Percentiles rank a stretch among this genome's conserved stretches.
phyloP scores from a whole-genome alignment of 2,329 filamentous ascomycete genomes.

The Talaromyces rugulosus region DNA sequence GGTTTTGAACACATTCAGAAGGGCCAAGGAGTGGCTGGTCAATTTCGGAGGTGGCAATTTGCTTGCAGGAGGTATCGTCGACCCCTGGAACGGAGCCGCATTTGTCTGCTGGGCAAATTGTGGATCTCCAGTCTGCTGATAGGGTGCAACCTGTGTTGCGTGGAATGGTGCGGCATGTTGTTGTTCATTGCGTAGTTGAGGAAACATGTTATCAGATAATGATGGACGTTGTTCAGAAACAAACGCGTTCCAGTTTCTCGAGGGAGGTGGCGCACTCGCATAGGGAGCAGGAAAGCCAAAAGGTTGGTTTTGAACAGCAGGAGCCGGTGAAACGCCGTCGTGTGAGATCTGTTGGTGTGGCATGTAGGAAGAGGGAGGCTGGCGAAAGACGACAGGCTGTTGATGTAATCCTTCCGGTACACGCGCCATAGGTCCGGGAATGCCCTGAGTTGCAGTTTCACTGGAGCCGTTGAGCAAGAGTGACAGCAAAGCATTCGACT shows the following conservation, averaged over 20 bases:
- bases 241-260: neutral
- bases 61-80: conserved; percentile 51
- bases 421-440: conserved; percentile 26
- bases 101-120: conserved; percentile 38
- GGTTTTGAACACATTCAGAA: conserved; percentile 56
- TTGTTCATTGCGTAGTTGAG: conserved; percentile 1
- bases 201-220: neutral
- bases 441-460: conserved; percentile 18
- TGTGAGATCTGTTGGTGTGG: neutral
- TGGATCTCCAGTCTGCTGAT: conserved; percentile 44
- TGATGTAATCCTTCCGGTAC: conserved; percentile 47
- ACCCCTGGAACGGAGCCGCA: conserved; percentile 33
- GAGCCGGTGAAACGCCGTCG: neutral
- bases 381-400: conserved; percentile 3
- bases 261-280: neutral
- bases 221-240: neutral
- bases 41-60: conserved; percentile 57
- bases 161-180: conserved; percentile 10
- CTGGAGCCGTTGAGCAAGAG: conserved; percentile 46
- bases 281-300: neutral
- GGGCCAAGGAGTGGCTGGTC: conserved; percentile 53
- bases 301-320: neutral
- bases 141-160: conserved; percentile 34
- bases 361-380: neutral
- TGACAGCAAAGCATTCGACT: conserved; percentile 53